Conservation (phyloP, 78 protist species). For the Mantamonas sphyraenae region DNA sequence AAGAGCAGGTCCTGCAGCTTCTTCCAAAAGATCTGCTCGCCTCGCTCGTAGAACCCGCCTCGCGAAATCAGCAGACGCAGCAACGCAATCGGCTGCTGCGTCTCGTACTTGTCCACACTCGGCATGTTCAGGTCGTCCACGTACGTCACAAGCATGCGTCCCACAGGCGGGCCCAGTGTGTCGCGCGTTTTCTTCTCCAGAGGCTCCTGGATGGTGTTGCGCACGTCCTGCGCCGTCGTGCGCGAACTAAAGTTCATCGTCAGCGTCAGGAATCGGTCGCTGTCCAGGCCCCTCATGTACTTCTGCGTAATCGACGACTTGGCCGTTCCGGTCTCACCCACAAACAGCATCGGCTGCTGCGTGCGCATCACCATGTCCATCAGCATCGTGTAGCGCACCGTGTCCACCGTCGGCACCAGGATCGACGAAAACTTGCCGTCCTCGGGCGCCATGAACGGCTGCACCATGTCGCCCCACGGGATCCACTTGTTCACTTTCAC, state of each 20-base stretch:
- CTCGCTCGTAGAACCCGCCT: conserved; percentile 49
- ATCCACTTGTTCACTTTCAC: conserved; percentile 31
- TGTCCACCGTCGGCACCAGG: conserved; percentile 78
- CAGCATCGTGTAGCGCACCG: conserved; percentile 56
- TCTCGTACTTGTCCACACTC: conserved; percentile 57
- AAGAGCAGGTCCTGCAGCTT: conserved; percentile 27
- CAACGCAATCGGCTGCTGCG: conserved; percentile 71
- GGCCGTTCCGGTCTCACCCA: conserved; percentile 80
- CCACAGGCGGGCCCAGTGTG: conserved; percentile 51
- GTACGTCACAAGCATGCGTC: conserved; percentile 47
- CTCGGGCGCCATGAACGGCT: conserved; percentile 37
- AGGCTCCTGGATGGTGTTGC: conserved; percentile 46
- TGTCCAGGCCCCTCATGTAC: conserved; percentile 28
- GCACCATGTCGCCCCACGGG: conserved; percentile 53
- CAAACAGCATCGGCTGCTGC: conserved; percentile 38
- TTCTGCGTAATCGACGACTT: conserved; percentile 62
- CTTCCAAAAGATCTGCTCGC: conserved; percentile 31
- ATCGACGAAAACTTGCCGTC: conserved; percentile 47
- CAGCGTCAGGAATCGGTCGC: neutral
- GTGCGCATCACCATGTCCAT: conserved; percentile 10
- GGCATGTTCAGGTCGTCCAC: conserved; percentile 79
- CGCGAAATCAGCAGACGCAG: conserved; percentile 46
- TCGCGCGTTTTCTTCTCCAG: conserved; percentile 76
- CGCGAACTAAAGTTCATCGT: conserved; percentile 56
- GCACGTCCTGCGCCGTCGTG: conserved; percentile 59